Conservation (phyloP, 1,284 basidiomycete species). For the Pseudozyma thailandica region DNA sequence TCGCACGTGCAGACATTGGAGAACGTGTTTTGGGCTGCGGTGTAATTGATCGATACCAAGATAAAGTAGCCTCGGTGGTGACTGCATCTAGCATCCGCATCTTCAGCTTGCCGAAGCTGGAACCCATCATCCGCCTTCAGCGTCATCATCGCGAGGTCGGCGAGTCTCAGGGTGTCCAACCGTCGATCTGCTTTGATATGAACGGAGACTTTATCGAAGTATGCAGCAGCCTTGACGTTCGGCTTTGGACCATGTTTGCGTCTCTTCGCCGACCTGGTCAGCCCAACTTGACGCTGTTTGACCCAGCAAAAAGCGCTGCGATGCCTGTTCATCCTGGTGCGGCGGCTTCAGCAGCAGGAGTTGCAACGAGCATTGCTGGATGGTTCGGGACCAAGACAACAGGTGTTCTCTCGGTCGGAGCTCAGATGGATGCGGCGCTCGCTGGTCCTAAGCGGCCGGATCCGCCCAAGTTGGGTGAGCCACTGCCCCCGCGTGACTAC, state of each 20-base stretch:
- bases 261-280: constrained; percentile 49
- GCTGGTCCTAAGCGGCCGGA: constrained; percentile 54
- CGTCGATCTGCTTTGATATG: constrained; percentile 43
- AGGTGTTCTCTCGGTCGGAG: constrained; percentile 48
- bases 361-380: constrained; percentile 52
- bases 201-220: constrained; percentile 63
- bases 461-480: constrained; percentile 37
- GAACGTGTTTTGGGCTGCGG: constrained; percentile 50
- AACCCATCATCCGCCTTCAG: constrained; percentile 53
- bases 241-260: constrained; percentile 61
- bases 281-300: constrained; percentile 50
- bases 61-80: constrained; percentile 49
- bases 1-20: constrained; percentile 48
- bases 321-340: constrained; percentile 57
- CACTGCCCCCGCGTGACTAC: constrained; percentile 31
- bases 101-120: constrained; percentile 55
- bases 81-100: constrained; percentile 52
- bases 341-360: constrained; percentile 49
- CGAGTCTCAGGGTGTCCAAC: constrained; percentile 28
- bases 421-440: constrained; percentile 50
- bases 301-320: constrained; percentile 15
- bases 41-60: constrained; percentile 46
- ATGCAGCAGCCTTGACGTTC: constrained; percentile 56
- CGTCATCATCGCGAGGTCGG: constrained; percentile 52
- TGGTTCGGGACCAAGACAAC: constrained; percentile 56